phyloP scores from a whole-genome alignment of 768 basidiomycete genomes.

The Tylopilus subfusipes region DNA sequence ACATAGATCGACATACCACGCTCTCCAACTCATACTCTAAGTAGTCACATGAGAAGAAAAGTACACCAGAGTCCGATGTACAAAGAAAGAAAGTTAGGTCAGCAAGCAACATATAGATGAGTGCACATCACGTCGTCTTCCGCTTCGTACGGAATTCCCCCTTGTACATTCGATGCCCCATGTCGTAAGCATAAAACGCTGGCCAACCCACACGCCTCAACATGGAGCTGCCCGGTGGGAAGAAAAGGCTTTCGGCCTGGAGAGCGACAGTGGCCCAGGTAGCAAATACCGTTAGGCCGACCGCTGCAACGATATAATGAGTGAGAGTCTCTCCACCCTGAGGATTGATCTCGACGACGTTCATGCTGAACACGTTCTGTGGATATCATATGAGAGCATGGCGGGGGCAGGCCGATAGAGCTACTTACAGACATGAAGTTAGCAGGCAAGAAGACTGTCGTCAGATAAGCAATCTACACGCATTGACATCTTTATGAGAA shows the following conservation, averaged over 20 bases:
- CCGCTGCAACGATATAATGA: conserved; percentile 39
- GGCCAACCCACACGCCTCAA: conserved; percentile 26
- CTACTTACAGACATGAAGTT: conserved; percentile 38
- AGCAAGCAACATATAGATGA: not conserved
- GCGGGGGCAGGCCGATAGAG: not conserved
- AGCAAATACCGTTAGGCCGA: conserved; percentile 47
- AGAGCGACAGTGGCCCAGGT: conserved; percentile 56
- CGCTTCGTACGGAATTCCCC: not conserved
- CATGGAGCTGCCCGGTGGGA: conserved; percentile 12
- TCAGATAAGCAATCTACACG: conserved; percentile 43
- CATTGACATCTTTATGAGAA: not conserved
- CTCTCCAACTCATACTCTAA: too few species aligned
- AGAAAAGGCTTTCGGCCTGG: conserved; percentile 34
- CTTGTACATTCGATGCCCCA: not conserved
- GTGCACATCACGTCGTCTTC: conserved; percentile 6
- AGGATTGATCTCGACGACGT: conserved; percentile 42
- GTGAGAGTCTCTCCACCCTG: conserved; percentile 25
- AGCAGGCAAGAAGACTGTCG: conserved; percentile 60
- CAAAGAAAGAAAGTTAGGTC: not conserved
- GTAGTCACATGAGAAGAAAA: not conserved
- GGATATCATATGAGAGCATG: conserved; percentile 1
- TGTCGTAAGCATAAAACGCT: not conserved
- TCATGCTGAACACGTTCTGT: conserved; percentile 57
- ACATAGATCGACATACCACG: too few species aligned
- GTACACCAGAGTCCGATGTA: not conserved